phyloP scores from a whole-genome alignment of 75 land plant species.

The Chamaecyparis obtusa region DNA sequence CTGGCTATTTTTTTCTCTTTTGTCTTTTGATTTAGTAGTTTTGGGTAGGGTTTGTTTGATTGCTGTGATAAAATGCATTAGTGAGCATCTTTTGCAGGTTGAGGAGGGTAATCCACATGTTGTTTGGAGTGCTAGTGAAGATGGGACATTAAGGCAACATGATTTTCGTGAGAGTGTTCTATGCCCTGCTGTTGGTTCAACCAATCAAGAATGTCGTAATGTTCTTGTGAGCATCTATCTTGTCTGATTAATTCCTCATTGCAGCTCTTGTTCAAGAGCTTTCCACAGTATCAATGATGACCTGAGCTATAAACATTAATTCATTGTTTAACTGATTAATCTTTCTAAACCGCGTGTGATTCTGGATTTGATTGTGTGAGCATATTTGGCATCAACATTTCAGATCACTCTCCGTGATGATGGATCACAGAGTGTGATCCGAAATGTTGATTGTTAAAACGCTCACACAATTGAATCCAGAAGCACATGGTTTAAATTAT shows the following conservation, averaged over 20 bases:
- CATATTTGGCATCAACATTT: too few species aligned
- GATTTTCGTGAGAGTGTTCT: slow-evolving; percentile 80
- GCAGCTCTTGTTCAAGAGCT: background rate
- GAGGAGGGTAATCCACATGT: slow-evolving; percentile 98
- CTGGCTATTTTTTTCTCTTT: background rate
- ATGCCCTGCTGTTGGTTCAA: slow-evolving; percentile 81
- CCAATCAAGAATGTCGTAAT: slow-evolving; percentile 91
- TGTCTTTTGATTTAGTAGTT: background rate
- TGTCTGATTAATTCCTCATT: background rate
- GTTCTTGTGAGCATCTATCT: slow-evolving; percentile 70
- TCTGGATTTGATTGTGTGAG: too few species aligned
- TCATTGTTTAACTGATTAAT: background rate
- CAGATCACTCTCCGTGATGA: too few species aligned
- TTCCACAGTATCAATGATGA: background rate
- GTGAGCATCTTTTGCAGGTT: slow-evolving; percentile 51
- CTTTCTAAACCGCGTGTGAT: background rate
- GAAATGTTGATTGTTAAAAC: too few species aligned
- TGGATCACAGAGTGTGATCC: too few species aligned
- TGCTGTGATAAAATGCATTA: background rate
- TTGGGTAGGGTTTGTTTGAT: background rate
- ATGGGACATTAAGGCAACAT: slow-evolving; percentile 98
- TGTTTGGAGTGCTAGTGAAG: slow-evolving; percentile 99
- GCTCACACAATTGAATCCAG: too few species aligned
- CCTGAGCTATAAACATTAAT: background rate
- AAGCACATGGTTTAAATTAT: too few species aligned